Percentiles rank a stretch among this genome's conserved stretches.
Conservation (phyloP, 2,329 filamentous ascomycete species). For the Curvularia hawaiiensis region DNA sequence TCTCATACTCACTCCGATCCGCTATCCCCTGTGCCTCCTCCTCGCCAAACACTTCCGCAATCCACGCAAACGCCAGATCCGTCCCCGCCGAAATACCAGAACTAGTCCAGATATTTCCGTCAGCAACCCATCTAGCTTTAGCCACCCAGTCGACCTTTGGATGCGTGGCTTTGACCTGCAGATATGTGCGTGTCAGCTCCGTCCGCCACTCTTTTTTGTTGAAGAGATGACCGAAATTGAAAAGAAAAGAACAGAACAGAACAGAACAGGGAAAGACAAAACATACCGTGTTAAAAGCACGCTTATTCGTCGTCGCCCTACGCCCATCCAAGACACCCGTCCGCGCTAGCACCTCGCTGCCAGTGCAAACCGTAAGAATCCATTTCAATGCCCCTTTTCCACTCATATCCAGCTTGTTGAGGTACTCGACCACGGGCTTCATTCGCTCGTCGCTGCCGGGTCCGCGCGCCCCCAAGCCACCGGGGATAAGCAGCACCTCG, state of each 20-base stretch:
- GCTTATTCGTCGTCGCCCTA: constrained; percentile 71
- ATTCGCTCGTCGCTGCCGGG: constrained; percentile 34
- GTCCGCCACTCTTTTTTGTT: too few species aligned
- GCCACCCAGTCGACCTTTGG: constrained; percentile 64
- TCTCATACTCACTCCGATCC: constrained; percentile 62
- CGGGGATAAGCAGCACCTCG: constrained; percentile 70
- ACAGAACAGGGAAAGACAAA: not conserved
- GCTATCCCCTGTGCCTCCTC: constrained; percentile 57
- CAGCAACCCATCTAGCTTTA: constrained; percentile 66
- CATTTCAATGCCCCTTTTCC: constrained; percentile 53
- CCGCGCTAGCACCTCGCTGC: constrained; percentile 62
- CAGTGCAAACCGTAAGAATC: constrained; percentile 71
- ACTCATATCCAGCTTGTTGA: constrained; percentile 52
- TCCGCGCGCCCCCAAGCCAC: constrained; percentile 58
- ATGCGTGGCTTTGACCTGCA: constrained; percentile 52
- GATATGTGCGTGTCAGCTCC: too few species aligned
- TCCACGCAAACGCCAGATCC: constrained; percentile 64
- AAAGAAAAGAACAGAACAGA: not conserved
- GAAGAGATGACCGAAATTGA: not conserved
- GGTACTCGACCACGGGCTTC: constrained; percentile 52
- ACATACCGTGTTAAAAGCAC: constrained; percentile 52
- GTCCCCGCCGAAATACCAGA: constrained; percentile 69
- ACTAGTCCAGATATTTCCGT: constrained; percentile 70
- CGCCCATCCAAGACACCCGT: constrained; percentile 65
- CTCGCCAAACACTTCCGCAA: constrained; percentile 60